Evolutionary conservation across 2,329 filamentous ascomycete species (phyloP).

Genomic region (Fusarium sp.): DNA sequence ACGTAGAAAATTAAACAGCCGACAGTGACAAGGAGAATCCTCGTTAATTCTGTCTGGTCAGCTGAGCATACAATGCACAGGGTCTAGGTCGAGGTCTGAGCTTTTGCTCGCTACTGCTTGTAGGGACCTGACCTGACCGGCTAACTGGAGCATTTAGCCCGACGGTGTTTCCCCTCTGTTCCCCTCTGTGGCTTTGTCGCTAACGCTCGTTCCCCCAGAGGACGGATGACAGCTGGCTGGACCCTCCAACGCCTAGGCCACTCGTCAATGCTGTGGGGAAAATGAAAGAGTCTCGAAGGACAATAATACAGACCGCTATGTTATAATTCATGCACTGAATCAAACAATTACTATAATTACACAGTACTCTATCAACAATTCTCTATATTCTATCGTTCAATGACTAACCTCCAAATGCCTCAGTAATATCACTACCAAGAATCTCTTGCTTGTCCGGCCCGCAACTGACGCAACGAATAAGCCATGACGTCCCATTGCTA

Average conservation of each 20-base stretch:
- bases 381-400: neutral
- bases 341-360: neutral
- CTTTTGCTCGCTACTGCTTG: slow-evolving; percentile 33
- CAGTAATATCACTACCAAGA: slow-evolving; percentile 5
- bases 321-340: neutral
- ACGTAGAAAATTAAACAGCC: neutral
- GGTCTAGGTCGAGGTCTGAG: neutral
- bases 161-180: neutral
- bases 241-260: slow-evolving; percentile 19
- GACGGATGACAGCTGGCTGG: slow-evolving; percentile 24
- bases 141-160: slow-evolving; percentile 12
- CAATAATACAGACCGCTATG: slow-evolving; percentile 11
- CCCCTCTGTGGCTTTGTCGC: slow-evolving; percentile 7
- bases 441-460: neutral
- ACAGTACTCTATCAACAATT: neutral
- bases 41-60: slow-evolving; percentile 27
- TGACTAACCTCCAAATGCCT: neutral
- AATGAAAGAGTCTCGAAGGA: neutral
- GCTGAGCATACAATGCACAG: slow-evolving; percentile 23
- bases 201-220: neutral
- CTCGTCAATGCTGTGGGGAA: slow-evolving; percentile 3
- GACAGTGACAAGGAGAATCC: slow-evolving; percentile 13
- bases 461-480: slow-evolving; percentile 22
- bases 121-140: slow-evolving; percentile 16
- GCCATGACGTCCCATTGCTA: slow-evolving; percentile 33